Evolutionary conservation across 257 asterid genomes (phyloP).

Genomic region (Echium plantagineum): DNA sequence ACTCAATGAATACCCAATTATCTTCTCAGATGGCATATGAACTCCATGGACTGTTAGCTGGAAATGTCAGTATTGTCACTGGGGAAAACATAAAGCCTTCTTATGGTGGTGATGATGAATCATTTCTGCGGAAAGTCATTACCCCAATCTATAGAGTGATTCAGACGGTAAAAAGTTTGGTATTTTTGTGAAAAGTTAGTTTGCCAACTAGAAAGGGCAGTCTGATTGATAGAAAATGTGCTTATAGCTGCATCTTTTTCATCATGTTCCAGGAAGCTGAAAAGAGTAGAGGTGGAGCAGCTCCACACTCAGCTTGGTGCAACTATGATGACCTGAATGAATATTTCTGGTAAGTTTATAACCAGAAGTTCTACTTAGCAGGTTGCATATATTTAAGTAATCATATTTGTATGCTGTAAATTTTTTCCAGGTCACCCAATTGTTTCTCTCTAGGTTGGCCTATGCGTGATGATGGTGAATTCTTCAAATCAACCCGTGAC

Average conservation of each 20-base stretch:
- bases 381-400: slow-evolving; percentile 9
- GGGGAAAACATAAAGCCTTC: slow-evolving; percentile 99
- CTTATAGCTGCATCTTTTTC: slow-evolving; percentile 10
- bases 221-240: not conserved
- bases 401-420: slow-evolving; percentile 13
- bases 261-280: slow-evolving; percentile 55
- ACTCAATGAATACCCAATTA: slow-evolving; percentile 4
- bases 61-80: slow-evolving; percentile 96
- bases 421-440: slow-evolving; percentile 57
- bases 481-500: slow-evolving; percentile 64
- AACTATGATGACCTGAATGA: slow-evolving; percentile 94
- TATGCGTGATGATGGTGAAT: slow-evolving; percentile 90
- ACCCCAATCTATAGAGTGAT: slow-evolving; percentile 89
- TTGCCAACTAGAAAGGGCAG: slow-evolving; percentile 11
- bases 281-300: slow-evolving; percentile 68
- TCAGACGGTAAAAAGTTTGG: slow-evolving; percentile 48
- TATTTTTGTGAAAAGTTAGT: slow-evolving; percentile 1
- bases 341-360: slow-evolving; percentile 62
- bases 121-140: slow-evolving; percentile 78
- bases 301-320: slow-evolving; percentile 94
- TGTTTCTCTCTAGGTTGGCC: slow-evolving; percentile 99
- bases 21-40: slow-evolving; percentile 88
- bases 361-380: slow-evolving; percentile 5
- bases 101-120: slow-evolving; percentile 91
- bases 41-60: slow-evolving; percentile 97